A percentile compares a stretch with the other conserved stretches of the same genome.
phyloP scores from a whole-genome alignment of 768 basidiomycete genomes.

The Xerocomellus amylosporus region DNA sequence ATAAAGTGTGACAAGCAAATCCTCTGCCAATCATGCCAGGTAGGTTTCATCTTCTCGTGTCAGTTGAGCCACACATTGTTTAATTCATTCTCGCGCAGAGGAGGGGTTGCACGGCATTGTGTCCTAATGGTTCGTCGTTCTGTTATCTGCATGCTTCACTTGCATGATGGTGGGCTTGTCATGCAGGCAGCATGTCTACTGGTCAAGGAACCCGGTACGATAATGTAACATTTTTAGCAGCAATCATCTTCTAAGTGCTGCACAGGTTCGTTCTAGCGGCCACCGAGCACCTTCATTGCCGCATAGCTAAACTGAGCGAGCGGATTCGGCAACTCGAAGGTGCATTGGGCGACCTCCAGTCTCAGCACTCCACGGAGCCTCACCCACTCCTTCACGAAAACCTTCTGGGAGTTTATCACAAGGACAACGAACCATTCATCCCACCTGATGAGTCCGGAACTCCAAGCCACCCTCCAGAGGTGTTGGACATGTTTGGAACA shows the following conservation, averaged over 20 bases:
- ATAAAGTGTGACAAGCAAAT: conserved; percentile 83
- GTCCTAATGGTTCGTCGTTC: conserved; percentile 59
- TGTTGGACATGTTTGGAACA: conserved; percentile 60
- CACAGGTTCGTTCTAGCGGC: conserved; percentile 63
- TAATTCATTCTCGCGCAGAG: conserved; percentile 37
- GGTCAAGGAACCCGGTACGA: conserved; percentile 70
- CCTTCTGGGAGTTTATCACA: conserved; percentile 35
- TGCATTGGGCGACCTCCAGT: conserved; percentile 51
- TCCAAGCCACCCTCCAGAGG: conserved; percentile 34
- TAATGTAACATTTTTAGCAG: conserved; percentile 1
- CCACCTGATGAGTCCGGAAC: conserved; percentile 27
- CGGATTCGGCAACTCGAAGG: conserved; percentile 62
- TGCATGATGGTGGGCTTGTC: background rate
- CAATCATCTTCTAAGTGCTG: conserved; percentile 5
- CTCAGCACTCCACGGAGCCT: conserved; percentile 47
- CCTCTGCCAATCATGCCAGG: conserved; percentile 75
- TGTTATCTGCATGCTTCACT: background rate
- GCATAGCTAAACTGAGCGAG: conserved; percentile 49
- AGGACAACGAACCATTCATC: conserved; percentile 22
- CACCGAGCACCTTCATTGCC: conserved; percentile 62
- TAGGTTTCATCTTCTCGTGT: conserved; percentile 25
- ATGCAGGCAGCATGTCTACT: conserved; percentile 67
- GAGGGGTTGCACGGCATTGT: conserved; percentile 65
- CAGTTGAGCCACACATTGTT: background rate
- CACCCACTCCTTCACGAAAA: conserved; percentile 63